Evolutionary conservation across 2,329 filamentous ascomycete genomes (phyloP).

Genomic region (Penicillium sp.): DNA sequence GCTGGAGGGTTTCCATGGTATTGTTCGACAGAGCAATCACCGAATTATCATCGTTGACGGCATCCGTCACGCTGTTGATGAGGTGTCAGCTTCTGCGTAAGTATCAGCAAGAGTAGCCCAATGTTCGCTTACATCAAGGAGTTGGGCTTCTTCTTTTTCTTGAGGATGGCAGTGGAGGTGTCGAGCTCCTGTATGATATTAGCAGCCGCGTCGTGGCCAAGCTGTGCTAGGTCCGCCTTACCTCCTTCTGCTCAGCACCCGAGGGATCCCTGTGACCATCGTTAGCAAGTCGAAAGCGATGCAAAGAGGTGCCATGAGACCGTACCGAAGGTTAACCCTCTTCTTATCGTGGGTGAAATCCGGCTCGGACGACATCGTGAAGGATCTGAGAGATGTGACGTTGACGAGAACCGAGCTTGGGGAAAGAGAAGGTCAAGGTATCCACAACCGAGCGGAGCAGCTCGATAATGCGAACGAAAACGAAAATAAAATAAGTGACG

Average conservation of each 20-base stretch:
- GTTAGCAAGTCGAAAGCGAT: constrained; percentile 39
- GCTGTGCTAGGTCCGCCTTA: constrained; percentile 44
- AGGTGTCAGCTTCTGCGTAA: constrained; percentile 19
- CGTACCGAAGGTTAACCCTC: constrained; percentile 79
- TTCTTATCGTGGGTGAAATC: constrained; percentile 63
- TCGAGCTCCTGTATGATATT: constrained; percentile 66
- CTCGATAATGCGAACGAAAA: constrained; percentile 10
- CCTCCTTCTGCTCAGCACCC: constrained; percentile 78
- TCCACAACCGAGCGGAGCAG: constrained; percentile 23
- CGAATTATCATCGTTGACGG: constrained; percentile 98
- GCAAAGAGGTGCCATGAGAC: constrained; percentile 16
- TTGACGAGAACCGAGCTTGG: constrained; percentile 25
- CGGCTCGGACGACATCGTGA: constrained; percentile 67
- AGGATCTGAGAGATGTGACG: constrained; percentile 20
- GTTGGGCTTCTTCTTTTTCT: constrained; percentile 99
- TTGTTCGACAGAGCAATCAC: constrained; percentile 97
- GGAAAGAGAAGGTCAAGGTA: constrained; percentile 15
- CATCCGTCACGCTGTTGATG: constrained; percentile 79
- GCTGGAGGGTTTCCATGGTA: constrained; percentile 96
- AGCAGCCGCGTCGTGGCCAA: constrained; percentile 27
- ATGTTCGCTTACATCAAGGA: constrained; percentile 72
- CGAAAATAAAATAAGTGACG: constrained; percentile 12
- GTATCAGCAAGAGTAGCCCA: not conserved
- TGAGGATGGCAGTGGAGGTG: constrained; percentile 90
- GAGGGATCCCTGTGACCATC: constrained; percentile 66